These are phyloP conservation scores for Tuctoria greenei DNA, from an alignment of 176 grass and related monocot genomes.

Conservation along the genomic window DNA sequence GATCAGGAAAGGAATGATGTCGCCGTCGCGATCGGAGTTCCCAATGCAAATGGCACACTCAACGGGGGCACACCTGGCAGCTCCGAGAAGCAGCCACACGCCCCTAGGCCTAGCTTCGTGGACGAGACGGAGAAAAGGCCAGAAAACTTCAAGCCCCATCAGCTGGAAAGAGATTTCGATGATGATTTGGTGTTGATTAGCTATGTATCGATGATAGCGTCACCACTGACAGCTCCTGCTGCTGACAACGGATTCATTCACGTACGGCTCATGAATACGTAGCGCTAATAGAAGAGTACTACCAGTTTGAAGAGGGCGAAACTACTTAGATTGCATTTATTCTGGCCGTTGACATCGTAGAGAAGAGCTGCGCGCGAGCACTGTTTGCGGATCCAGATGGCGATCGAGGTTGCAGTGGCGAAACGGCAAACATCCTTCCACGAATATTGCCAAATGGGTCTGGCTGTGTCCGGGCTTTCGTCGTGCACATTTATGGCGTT, in stretches of 20 bases:
- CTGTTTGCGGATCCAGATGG: not conserved
- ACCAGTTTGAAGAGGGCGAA: not conserved
- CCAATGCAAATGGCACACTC: conserved; percentile 25
- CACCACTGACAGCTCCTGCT: not conserved
- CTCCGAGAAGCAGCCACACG: conserved; percentile 18
- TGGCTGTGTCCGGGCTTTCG: not conserved
- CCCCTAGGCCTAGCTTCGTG: not conserved
- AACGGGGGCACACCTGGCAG: conserved; percentile 28
- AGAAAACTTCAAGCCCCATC: not conserved
- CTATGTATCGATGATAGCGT: not conserved
- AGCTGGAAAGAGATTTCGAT: too few relatives aligned
- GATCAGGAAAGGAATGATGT: not conserved
- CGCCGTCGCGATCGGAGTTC: conserved; percentile 34
- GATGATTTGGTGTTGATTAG: not conserved
- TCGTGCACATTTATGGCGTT: conserved; percentile 11
- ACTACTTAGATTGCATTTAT: not conserved
- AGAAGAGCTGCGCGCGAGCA: not conserved
- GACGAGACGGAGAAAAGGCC: conserved; percentile 23
- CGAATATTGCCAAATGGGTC: not conserved
- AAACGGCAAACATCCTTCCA: conserved; percentile 25
- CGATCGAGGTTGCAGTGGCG: not conserved
- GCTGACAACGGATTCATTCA: not conserved
- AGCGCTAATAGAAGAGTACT: too few relatives aligned
- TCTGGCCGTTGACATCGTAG: conserved; percentile 1
- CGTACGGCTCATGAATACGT: not conserved